phyloP scores from a whole-genome alignment of 108 stramenopile species.

The Chaetoceros muelleri region DNA sequence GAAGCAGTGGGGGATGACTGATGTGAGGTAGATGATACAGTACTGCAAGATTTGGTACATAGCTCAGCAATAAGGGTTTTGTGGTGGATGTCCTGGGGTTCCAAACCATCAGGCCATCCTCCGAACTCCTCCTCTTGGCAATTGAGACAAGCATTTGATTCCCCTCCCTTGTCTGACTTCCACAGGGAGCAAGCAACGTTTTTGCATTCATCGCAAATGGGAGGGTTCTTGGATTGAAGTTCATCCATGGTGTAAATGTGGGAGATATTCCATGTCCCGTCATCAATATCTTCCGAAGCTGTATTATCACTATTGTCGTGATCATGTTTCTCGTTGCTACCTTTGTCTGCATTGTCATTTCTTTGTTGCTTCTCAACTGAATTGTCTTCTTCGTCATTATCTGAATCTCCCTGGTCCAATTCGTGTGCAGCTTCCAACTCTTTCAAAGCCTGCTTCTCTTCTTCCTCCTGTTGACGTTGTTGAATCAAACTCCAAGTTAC shows the following conservation, averaged over 20 bases:
- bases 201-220: neutral
- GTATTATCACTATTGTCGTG: conserved; percentile 9
- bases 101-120: neutral
- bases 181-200: neutral
- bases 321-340: conserved; percentile 4
- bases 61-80: too few species aligned
- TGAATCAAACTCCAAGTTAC: conserved; percentile 90
- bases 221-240: neutral
- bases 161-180: conserved; percentile 2
- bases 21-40: too few species aligned
- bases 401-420: conserved; percentile 2
- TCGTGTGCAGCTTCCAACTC: conserved; percentile 33
- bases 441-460: conserved; percentile 53
- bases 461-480: conserved; percentile 81
- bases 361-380: conserved; percentile 4
- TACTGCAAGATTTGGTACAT: too few species aligned
- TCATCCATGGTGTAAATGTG: conserved; percentile 1
- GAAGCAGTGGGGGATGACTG: too few species aligned
- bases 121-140: neutral
- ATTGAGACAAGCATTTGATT: neutral
- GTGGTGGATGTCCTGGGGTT: conserved; percentile 2
- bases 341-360: neutral
- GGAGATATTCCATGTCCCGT: neutral
- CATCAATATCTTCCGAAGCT: conserved; percentile 6
- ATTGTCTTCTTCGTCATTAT: conserved; percentile 15